Base-by-base conservation (phyloP, 371 early-diverging fungal genomes). In the Pancytospora epiphaga region DNA sequence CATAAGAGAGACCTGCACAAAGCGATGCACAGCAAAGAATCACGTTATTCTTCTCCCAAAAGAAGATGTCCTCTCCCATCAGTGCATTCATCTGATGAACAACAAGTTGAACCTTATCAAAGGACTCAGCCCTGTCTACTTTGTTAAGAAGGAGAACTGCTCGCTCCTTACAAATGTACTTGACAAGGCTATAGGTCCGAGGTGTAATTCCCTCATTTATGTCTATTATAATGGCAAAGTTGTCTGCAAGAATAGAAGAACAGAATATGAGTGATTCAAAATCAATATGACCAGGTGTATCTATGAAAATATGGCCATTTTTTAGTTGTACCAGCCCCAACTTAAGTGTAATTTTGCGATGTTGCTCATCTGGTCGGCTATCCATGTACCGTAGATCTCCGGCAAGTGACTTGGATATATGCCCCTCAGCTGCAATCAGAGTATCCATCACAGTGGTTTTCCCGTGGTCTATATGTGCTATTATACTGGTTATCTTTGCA, bases 201-300 rank as follows among this genome's bases (percentile, higher is more conserved):
- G 76, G 83, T 49, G 79, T 78, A 56, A 98, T 94, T 39, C 98
- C 98, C 82, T 95, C 95, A 22, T 93, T 91, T 0, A 88, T 91
- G 83, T 99, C 99, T 2, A 98, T 90, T 43, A 98, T 76, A 0
- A 99, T 88, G 47, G 98, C 81, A 6, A 89, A 93, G 33, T 94
- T 94, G 75, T 99, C 98, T 49, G 92, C 90, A 0, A 98, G 80
- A 49, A 93, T 84, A 0, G 95, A 90, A 0, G 95, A 94, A 15
- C 92, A 89, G 2, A 90, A 89, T 15, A 96, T 94, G 73, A 96
- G 91, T 32, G 89, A 87, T 0, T 93, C 89, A 80, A 99, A 98
- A 81, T 99, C 99, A 38, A 96, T 90, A 76, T 99, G 99, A 4
- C 99, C 99, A 3, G 99, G 99, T 3, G 95, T 94, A 81, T 99